Conservation (phyloP, 2,329 filamentous ascomycete species). For the Coniochaeta sp. region DNA sequence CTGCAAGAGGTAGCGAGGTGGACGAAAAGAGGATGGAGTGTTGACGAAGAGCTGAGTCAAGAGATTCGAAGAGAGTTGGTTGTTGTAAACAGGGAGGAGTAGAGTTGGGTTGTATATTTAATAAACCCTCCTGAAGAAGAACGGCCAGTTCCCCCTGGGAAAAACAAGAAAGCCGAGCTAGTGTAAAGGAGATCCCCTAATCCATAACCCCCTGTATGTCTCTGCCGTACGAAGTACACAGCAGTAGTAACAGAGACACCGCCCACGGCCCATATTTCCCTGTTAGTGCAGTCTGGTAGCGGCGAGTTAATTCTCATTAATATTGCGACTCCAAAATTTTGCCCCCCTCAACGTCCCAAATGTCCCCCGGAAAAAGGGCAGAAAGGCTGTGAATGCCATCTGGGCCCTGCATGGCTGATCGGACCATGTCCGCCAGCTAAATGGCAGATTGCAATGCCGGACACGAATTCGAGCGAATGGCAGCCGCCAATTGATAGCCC, state of each 20-base stretch:
- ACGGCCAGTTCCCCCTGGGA: too few relatives aligned
- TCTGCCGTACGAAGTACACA: too few relatives aligned
- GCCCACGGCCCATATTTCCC: background rate
- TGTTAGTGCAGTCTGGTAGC: too few relatives aligned
- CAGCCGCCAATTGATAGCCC: background rate
- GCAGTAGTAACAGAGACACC: background rate
- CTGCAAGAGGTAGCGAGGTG: too few relatives aligned
- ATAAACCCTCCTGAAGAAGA: background rate
- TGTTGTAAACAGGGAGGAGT: background rate
- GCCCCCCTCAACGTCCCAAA: background rate
- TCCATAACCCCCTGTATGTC: background rate
- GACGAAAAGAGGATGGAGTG: background rate
- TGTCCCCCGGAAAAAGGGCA: too few relatives aligned
- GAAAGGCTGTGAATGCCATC: too few relatives aligned
- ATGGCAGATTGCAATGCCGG: background rate
- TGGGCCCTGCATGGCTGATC: too few relatives aligned
- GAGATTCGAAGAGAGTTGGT: background rate
- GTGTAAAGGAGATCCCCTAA: background rate
- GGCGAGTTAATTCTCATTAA: too few relatives aligned
- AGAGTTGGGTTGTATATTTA: background rate
- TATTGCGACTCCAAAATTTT: too few relatives aligned
- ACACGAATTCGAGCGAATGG: background rate
- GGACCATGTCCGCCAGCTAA: too few relatives aligned
- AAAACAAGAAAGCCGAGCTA: background rate
- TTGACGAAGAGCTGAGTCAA: background rate